Base-by-base conservation (phyloP, 179 eudicot genomes). In the Gypsophila paniculata region DNA sequence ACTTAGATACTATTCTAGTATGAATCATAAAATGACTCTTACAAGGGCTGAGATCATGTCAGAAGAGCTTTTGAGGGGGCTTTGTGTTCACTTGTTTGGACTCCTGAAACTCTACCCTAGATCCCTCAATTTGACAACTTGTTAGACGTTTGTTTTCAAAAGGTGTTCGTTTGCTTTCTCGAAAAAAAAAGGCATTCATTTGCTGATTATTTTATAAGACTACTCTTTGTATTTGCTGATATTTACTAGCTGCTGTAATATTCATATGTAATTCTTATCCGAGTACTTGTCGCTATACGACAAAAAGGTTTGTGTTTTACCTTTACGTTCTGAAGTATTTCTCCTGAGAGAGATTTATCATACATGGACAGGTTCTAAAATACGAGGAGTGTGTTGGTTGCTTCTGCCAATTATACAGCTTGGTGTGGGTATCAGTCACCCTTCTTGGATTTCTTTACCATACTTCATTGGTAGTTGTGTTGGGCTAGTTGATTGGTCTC, bases 401-500 rank as follows among this genome's bases (percentile, higher is more conserved):
- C 78, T 91, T 76, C 77, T 88, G 70, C 96, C 97, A 34, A 88
- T 84, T 38, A 75, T 88, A 79, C 96, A 91, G 79, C 87, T 91
- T 55, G 78, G 82, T 64, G 86, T 73, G 66, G 96, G 97, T 69
- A 90, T 90, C 62, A 88, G 96, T 85, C 82, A 80, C 61, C 96
- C 96, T 44, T 91, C 96, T 78, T 91, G 96, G 96, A 82, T 88
- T 76, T 90, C 93, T 58, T 77, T 91, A 32, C 96, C 97, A 65
- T 91, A 90, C 84, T 90, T 91, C 63, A 82, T 90, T 61, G 86
- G 93, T 81, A 91, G 96, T 85, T 91, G 97, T 64, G 69, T 91
- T 34, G 90, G 97, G 39, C 88, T 91, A 62, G 91, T 91, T 44
- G 90, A 91, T 76, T 91, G 96, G 97, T 91, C 97, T 65, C 77